Conservation (phyloP, 305 asterid genomes). For the Fraxinus floribunda region DNA sequence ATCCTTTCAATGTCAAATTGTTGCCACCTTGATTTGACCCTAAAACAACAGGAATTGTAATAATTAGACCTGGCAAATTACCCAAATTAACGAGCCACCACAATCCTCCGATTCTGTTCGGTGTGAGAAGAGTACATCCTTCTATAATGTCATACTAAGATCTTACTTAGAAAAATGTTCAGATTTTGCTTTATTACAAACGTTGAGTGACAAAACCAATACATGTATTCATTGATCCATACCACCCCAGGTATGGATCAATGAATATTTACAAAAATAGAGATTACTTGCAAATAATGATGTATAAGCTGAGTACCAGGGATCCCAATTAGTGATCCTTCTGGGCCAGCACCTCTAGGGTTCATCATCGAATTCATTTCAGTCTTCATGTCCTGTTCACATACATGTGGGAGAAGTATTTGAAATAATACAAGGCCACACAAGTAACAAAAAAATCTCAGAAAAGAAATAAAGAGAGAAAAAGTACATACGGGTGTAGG, state of each 20-base stretch:
- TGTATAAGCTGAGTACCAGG: slow-evolving; percentile 53
- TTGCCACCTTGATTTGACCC: slow-evolving; percentile 96
- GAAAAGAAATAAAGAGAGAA: slow-evolving; percentile 9
- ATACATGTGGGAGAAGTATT: slow-evolving; percentile 7
- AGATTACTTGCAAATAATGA: slow-evolving; percentile 5
- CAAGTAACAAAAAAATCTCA: slow-evolving; percentile 14
- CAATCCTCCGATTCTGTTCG: neutral
- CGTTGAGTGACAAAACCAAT: neutral
- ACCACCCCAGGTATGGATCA: neutral
- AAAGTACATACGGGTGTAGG: slow-evolving; percentile 71
- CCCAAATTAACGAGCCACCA: slow-evolving; percentile 7
- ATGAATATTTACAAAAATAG: neutral
- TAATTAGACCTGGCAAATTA: slow-evolving; percentile 15
- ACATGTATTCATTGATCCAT: neutral
- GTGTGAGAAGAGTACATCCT: slow-evolving; percentile 6
- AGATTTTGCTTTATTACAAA: slow-evolving; percentile 1
- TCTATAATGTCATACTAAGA: slow-evolving; percentile 14
- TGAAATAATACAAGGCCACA: slow-evolving; percentile 1
- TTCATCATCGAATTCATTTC: slow-evolving; percentile 85
- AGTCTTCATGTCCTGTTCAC: slow-evolving; percentile 72
- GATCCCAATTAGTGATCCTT: slow-evolving; percentile 88
- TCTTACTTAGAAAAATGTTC: slow-evolving; percentile 1
- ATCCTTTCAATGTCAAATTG: slow-evolving; percentile 95
- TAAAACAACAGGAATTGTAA: slow-evolving; percentile 36
- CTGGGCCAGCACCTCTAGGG: slow-evolving; percentile 77